Evolutionary conservation across 345 rosid species (phyloP).

Genomic region (Ailanthus altissimus): DNA sequence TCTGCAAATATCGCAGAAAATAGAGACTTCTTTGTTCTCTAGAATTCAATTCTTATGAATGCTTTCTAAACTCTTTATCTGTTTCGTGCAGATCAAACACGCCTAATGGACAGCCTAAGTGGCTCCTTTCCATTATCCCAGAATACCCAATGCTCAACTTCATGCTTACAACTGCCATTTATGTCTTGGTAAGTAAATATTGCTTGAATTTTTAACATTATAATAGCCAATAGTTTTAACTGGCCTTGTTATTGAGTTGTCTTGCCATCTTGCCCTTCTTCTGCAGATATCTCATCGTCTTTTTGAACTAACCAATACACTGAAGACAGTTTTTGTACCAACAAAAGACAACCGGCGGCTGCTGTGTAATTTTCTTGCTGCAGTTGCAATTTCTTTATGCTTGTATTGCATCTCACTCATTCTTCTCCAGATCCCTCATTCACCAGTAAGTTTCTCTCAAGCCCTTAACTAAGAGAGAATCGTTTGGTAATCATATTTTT

Average conservation of each 20-base stretch:
- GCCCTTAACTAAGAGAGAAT: background rate
- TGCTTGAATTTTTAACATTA: background rate
- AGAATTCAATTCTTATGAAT: background rate
- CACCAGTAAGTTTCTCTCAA: constrained; percentile 46
- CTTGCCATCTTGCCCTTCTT: constrained; percentile 22
- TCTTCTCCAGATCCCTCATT: constrained; percentile 81
- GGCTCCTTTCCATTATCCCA: constrained; percentile 93
- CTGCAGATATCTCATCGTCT: constrained; percentile 78
- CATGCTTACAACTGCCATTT: constrained; percentile 91
- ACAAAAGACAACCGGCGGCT: constrained; percentile 69
- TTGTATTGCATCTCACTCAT: constrained; percentile 61
- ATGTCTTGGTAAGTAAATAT: constrained; percentile 61
- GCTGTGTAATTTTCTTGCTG: constrained; percentile 63
- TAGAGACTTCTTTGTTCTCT: background rate
- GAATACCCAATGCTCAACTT: constrained; percentile 89
- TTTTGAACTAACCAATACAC: constrained; percentile 73
- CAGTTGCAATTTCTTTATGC: constrained; percentile 54
- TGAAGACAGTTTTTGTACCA: constrained; percentile 75
- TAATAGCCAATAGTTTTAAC: constrained; percentile 4
- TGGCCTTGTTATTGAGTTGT: constrained; percentile 1
- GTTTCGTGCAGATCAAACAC: constrained; percentile 68
- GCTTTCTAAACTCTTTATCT: constrained; percentile 8
- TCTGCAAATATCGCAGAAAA: background rate
- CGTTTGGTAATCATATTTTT: background rate
- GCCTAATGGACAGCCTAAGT: constrained; percentile 96